Conservation (phyloP, 2,329 filamentous ascomycete genomes). For the Massarina eburnea region DNA sequence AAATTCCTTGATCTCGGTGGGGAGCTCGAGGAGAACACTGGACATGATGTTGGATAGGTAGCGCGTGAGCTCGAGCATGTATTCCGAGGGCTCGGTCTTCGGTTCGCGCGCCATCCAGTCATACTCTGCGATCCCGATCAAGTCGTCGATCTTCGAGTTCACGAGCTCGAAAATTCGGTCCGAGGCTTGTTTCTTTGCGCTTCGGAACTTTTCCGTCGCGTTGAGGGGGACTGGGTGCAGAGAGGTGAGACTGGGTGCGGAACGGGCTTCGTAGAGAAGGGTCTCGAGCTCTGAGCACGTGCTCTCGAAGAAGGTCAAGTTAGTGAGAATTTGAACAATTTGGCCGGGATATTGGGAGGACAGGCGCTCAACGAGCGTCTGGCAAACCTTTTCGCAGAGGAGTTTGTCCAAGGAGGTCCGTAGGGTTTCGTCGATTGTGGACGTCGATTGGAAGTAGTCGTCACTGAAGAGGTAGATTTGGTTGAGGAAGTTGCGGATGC, state of each 20-base stretch:
- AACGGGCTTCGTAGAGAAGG: conserved; percentile 80
- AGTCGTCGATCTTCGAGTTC: conserved; percentile 97
- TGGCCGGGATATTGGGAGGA: conserved; percentile 93
- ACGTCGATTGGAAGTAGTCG: conserved; percentile 90
- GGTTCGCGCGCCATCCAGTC: conserved; percentile 71
- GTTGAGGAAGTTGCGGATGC: conserved; percentile 95
- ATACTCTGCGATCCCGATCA: conserved; percentile 96
- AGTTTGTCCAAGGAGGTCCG: conserved; percentile 89
- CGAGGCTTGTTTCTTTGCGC: conserved; percentile 92
- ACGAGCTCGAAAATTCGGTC: conserved; percentile 98
- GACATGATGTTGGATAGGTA: conserved; percentile 97
- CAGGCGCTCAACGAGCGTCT: conserved; percentile 82
- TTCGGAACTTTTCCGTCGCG: conserved; percentile 83
- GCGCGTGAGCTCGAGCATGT: conserved; percentile 91
- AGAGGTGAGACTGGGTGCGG: conserved; percentile 77
- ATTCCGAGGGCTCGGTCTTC: conserved; percentile 73
- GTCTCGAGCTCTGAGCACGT: conserved; percentile 89
- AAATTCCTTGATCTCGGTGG: conserved; percentile 92
- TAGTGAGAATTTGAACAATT: conserved; percentile 97
- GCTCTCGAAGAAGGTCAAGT: conserved; percentile 93
- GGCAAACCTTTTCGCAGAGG: conserved; percentile 89
- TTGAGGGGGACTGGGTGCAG: conserved; percentile 67
- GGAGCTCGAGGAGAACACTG: conserved; percentile 88
- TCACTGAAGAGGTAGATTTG: conserved; percentile 98
- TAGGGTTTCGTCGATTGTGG: conserved; percentile 87